Percentiles rank a stretch among this genome's conserved stretches.
Evolutionary conservation across 441 rosid genomes (phyloP).

Genomic region (Lepidium campestre): DNA sequence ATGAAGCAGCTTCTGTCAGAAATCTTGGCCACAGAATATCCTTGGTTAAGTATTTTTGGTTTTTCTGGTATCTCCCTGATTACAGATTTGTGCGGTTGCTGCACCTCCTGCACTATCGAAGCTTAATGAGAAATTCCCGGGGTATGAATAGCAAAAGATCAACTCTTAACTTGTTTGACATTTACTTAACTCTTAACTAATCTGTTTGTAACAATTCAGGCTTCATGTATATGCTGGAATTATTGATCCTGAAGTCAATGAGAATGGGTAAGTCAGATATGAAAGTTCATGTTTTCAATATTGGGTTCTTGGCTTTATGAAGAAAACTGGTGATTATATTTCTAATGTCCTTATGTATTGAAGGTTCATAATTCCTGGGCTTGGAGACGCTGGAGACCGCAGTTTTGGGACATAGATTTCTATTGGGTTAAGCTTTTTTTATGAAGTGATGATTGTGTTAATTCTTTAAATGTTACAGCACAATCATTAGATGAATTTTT

Average conservation of each 20-base stretch:
- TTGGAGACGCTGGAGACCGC: slow-evolving; percentile 97
- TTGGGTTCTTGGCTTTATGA: background rate
- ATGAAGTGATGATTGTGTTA: slow-evolving; percentile 17
- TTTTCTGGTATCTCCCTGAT: background rate
- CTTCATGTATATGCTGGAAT: slow-evolving; percentile 88
- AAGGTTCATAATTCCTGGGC: slow-evolving; percentile 87
- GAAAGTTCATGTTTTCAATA: background rate
- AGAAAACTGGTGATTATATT: background rate
- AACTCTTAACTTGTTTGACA: background rate
- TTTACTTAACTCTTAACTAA: background rate
- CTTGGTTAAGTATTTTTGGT: background rate
- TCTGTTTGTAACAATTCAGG: slow-evolving; percentile 34
- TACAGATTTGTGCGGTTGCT: slow-evolving; percentile 83
- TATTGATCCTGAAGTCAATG: slow-evolving; percentile 75
- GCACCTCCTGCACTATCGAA: slow-evolving; percentile 90
- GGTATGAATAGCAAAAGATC: slow-evolving; percentile 38
- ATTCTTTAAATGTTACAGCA: background rate
- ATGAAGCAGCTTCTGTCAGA: background rate
- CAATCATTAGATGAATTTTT: background rate
- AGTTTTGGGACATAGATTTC: slow-evolving; percentile 58
- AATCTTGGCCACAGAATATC: background rate
- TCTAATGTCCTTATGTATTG: background rate
- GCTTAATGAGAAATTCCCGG: slow-evolving; percentile 87
- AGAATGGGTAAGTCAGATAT: slow-evolving; percentile 52
- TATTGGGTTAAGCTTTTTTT: background rate